Evolutionary conservation across 2,329 filamentous ascomycete genomes (phyloP).

Genomic region (Phialophora chinensis): DNA sequence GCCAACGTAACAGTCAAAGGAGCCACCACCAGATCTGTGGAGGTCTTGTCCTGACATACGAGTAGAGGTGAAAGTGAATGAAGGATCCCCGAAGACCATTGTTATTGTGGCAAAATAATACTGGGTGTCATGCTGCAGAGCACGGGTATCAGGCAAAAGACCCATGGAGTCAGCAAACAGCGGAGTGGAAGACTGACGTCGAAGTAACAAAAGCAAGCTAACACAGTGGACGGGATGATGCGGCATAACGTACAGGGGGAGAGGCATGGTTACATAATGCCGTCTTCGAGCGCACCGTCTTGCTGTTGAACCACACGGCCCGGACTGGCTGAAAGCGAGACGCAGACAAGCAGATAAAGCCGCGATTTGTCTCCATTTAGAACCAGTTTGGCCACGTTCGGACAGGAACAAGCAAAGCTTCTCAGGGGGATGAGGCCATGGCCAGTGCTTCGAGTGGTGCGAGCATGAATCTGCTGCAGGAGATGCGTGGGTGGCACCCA

Average conservation of each 20-base stretch:
- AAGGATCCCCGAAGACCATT: background rate
- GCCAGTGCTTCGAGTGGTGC: background rate
- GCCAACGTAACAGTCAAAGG: background rate
- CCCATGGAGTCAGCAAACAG: background rate
- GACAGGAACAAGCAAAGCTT: slow-evolving; percentile 2
- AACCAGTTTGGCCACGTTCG: background rate
- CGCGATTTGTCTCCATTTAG: background rate
- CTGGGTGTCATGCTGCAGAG: background rate
- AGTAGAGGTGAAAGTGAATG: background rate
- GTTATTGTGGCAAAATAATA: background rate
- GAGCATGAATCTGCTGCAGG: slow-evolving; percentile 4
- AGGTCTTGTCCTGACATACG: background rate
- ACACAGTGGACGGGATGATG: slow-evolving; percentile 2
- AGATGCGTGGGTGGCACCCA: slow-evolving; percentile 12
- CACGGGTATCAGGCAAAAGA: background rate
- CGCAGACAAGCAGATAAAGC: background rate
- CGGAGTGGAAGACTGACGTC: background rate
- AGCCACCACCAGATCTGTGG: background rate
- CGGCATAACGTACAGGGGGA: background rate
- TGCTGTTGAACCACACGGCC: background rate
- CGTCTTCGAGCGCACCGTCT: background rate
- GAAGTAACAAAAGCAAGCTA: slow-evolving; percentile 2
- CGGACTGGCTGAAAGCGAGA: background rate
- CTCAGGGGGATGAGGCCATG: background rate
- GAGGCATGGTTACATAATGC: background rate